These are phyloP conservation scores for Fusarium nanum DNA, from an alignment of 2,329 filamentous ascomycete species.

Conservation along the genomic window DNA sequence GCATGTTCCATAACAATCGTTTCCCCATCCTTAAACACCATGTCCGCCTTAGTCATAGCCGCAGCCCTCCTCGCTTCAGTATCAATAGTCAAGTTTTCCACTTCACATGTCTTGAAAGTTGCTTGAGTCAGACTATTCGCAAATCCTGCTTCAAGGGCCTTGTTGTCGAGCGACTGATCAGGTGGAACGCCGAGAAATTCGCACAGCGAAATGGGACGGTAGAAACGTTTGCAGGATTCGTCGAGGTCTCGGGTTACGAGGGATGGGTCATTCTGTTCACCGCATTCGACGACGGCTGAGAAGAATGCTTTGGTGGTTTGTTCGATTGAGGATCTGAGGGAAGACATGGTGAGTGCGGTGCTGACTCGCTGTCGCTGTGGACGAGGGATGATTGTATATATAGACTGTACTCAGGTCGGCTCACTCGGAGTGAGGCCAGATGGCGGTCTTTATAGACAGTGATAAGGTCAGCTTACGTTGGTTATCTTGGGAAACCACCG, in stretches of 20 bases:
- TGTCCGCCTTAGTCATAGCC: not conserved
- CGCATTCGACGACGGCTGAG: not conserved
- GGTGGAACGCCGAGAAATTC: not conserved
- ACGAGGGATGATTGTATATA: no score
- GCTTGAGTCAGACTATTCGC: no score
- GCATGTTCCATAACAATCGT: not conserved
- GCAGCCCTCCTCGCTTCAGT: not conserved
- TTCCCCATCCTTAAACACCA: slow-evolving; percentile 3
- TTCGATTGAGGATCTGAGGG: not conserved
- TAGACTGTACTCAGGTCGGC: no score
- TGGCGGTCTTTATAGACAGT: no score
- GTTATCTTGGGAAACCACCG: no score
- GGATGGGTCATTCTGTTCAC: not conserved
- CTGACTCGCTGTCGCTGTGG: no score
- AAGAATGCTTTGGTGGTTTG: not conserved
- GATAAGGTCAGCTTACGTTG: no score
- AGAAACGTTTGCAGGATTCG: not conserved
- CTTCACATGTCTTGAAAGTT: not conserved
- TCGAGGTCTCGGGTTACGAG: not conserved
- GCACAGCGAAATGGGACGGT: not conserved
- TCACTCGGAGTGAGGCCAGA: no score
- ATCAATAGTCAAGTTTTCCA: not conserved
- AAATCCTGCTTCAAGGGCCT: not conserved
- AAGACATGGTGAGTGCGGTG: not conserved
- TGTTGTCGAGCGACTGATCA: not conserved